Base-by-base conservation (phyloP, 257 asterid genomes). In the Gentiana straminea region DNA sequence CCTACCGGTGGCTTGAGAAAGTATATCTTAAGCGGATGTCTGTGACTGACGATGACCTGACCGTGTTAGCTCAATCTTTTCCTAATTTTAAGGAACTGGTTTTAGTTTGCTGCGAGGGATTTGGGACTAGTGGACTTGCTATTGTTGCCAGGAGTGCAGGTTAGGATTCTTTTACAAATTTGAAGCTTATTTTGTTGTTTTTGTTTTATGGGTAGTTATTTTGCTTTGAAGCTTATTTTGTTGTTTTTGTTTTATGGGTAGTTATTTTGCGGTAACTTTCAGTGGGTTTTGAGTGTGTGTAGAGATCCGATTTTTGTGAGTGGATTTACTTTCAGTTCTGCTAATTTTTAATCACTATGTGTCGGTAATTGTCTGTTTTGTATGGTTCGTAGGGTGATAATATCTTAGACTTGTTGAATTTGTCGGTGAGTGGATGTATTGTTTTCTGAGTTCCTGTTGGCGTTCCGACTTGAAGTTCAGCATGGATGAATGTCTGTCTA, bases 101-200 rank as follows among this genome's bases (percentile, higher is more conserved):
- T 59, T 56, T 78, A 57, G 81, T 72, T n/a, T 75, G 79, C 49
- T 78, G 84, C 38, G 84, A 78, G 1, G 79, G 77, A 3, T 72
- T 78, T 64, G 84, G 84, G 15, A 78, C 81, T 24, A 43, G 49
- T 67, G 84, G 81, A 13, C 79, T 78, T 58, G 77, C 84, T 67
- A 62, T 58, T 46, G 58, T 78, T 2, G 84, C 77, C 44, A 60
- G 63, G 75, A 67, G 52, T 78, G 84, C 81, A 78, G 81, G 84
- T 78, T 54, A 62, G 80, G 63, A 8, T 24, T 24, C 24, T 13
- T 33, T 60, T 68, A 33, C 13, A 43, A 5, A 24, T 24, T 24
- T 24, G 24, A 24, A 24, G 24, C 8, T 1, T 34, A 24, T 47
- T 48, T 1, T 8, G 6, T n/a, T 1, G 13, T 52, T 63, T 58